Percentiles rank a stretch among this genome's conserved stretches.
phyloP scores from a whole-genome alignment of 805 yeast species.

The Lachancea quebecensis region DNA sequence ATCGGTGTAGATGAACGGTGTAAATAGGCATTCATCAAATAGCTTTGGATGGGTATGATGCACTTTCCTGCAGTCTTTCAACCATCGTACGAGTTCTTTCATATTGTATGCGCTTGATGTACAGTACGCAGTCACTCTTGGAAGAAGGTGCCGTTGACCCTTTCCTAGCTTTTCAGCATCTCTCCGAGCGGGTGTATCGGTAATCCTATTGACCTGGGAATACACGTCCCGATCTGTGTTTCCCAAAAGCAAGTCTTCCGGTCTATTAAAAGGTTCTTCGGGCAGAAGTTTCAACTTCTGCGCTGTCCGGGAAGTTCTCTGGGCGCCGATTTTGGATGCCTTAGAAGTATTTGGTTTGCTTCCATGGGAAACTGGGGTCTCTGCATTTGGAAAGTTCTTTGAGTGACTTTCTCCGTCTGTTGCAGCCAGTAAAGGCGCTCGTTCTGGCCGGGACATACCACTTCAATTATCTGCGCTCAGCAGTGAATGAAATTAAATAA shows the following conservation, averaged over 20 bases:
- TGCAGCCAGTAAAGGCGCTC: constrained; percentile 2
- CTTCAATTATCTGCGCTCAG: background rate
- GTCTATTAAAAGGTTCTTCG: constrained; percentile 39
- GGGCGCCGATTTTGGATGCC: constrained; percentile 50
- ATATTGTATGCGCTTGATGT: constrained; percentile 89
- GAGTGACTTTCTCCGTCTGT: background rate
- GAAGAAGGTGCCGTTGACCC: constrained; percentile 62
- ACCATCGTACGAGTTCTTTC: constrained; percentile 81
- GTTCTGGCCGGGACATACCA: constrained; percentile 1
- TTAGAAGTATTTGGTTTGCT: background rate
- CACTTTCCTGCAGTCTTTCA: constrained; percentile 65
- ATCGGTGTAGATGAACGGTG: constrained; percentile 77
- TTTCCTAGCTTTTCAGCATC: constrained; percentile 94
- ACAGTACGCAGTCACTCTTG: constrained; percentile 93
- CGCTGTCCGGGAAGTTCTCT: constrained; percentile 65
- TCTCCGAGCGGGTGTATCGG: constrained; percentile 79
- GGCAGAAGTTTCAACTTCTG: constrained; percentile 70
- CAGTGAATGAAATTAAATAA: background rate
- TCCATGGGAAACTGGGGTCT: background rate
- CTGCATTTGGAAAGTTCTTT: background rate
- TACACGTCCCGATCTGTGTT: constrained; percentile 48
- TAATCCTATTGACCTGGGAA: constrained; percentile 77
- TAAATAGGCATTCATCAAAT: constrained; percentile 91
- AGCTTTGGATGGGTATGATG: constrained; percentile 78
- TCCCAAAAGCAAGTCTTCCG: constrained; percentile 10